Evolutionary conservation across 495 filamentous ascomycete genomes (phyloP).

Genomic region (Halenospora varia): DNA sequence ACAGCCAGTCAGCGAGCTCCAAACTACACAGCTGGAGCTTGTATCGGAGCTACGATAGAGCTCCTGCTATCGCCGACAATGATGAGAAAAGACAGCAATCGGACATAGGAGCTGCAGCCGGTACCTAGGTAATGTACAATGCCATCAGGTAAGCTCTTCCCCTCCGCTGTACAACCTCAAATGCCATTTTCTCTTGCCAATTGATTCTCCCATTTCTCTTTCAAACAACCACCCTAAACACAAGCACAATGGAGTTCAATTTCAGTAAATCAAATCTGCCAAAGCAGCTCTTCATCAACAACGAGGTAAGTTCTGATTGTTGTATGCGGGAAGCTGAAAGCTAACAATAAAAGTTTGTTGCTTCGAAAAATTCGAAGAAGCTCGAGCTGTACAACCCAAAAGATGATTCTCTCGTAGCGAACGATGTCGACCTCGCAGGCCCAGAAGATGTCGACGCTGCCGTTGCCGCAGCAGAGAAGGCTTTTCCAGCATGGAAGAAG

Average conservation of each 20-base stretch:
- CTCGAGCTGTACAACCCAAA: slow-evolving; percentile 36
- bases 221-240: neutral
- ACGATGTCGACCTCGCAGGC: slow-evolving; percentile 48
- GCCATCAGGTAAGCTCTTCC: neutral
- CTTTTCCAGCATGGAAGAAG: slow-evolving; percentile 69
- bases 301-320: slow-evolving; percentile 26
- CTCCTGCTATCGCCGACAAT: neutral
- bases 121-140: neutral
- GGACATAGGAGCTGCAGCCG: neutral
- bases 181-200: too few species aligned
- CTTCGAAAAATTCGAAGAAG: slow-evolving; percentile 34
- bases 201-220: neutral
- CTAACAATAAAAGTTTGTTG: slow-evolving; percentile 28
- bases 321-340: neutral
- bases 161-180: too few species aligned
- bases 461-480: slow-evolving; percentile 60
- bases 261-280: slow-evolving; percentile 33
- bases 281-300: slow-evolving; percentile 42
- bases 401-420: slow-evolving; percentile 32
- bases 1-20: neutral
- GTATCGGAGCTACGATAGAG: neutral
- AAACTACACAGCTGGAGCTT: too few species aligned
- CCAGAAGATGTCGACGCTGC: slow-evolving; percentile 51
- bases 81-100: neutral
- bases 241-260: slow-evolving; percentile 22